Evolutionary conservation across 2,329 filamentous ascomycete species (phyloP), one percentile per base, ranked within the genome.

Genomic region (Arthrobotrys sinensis): DNA sequence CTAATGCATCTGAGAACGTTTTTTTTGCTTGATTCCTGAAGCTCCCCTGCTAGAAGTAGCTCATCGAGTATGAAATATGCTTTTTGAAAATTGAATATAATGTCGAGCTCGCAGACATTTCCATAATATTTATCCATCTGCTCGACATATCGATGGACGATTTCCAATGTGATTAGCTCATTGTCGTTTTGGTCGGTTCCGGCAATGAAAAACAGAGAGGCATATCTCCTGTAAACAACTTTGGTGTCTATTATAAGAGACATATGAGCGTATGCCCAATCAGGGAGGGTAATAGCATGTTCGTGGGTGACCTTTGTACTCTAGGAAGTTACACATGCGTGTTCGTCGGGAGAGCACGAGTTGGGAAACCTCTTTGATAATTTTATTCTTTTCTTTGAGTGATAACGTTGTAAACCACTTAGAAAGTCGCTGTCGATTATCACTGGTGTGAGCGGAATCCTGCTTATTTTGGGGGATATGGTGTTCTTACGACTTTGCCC

Each of bases 121-220:
- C 96, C 96, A 85, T 98, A 99, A 87, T 99, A 99, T 85, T 99
- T 99, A 88, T 99, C 96, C 96, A 99, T 99, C 86, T 99, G 96
- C 86, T 99, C 96, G 84, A 99, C 96, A 85, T 99, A 99, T 86
- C 96, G 93, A 85, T 99, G 96, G 83, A 99, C 96, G 84, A 99
- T 94, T 85, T 99, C 96, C 84, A 99, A 93, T 24, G 93, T 97
- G 85, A 98, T 97, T 83, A 99, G 88, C 85, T 99, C 96, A 86
- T 99, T 99, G 86, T 99, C 96, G 80, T 93, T 94, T n/a, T 94
- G 94, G 67, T 94, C 91, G 87, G 94, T 97, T 82, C 96, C 96
- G 83, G 95, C 94, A 85, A 99, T 99, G 88, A 99, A 99, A 88
- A 98, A 99, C 80, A 99, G 91, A 76, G 96, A 98, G 79, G 96